Evolutionary conservation across 306 rosid genomes (phyloP).

Genomic region (Prunus mume): DNA sequence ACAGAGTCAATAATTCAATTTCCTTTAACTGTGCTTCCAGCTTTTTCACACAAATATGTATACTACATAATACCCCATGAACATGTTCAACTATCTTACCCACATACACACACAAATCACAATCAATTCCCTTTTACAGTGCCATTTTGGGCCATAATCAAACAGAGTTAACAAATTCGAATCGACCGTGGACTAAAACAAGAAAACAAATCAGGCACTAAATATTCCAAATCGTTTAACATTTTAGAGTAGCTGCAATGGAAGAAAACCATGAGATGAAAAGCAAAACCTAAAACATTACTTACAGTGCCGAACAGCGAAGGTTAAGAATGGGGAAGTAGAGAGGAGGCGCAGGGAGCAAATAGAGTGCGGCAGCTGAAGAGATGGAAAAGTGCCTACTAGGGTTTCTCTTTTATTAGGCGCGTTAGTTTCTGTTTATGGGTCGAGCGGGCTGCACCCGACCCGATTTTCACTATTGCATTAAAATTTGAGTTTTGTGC

Average conservation of each 20-base stretch:
- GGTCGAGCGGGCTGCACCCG: background rate
- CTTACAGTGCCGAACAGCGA: background rate
- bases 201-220: background rate
- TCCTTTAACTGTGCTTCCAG: background rate
- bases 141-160: too few relatives aligned
- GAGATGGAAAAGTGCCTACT: background rate
- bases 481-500: background rate
- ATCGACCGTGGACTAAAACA: too few relatives aligned
- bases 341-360: background rate
- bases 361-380: conserved; percentile 4
- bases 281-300: background rate
- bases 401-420: conserved; percentile 3
- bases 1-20: too few relatives aligned
- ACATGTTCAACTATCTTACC: background rate
- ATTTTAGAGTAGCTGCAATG: background rate
- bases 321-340: background rate
- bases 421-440: background rate
- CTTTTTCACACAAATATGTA: background rate
- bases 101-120: background rate
- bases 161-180: too few relatives aligned
- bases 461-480: background rate
- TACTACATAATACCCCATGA: background rate
- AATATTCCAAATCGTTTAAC: background rate
- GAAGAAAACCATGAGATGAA: background rate
- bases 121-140: too few relatives aligned